Conservation (phyloP, 495 filamentous ascomycete species). For the Hypoxylon intermedium region DNA sequence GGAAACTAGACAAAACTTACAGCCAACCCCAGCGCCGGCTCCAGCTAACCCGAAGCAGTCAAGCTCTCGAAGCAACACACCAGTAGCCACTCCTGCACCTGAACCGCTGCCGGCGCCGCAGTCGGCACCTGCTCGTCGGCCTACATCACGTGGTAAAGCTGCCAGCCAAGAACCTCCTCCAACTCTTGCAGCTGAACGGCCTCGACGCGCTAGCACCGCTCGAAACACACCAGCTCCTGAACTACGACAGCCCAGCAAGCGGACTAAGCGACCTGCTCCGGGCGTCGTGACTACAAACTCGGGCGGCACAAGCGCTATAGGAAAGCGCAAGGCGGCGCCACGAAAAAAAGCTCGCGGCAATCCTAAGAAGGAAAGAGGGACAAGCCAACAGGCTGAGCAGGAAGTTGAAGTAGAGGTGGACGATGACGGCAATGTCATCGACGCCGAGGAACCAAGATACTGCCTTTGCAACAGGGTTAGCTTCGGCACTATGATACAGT, state of each 20-base stretch:
- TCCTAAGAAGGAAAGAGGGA: slow-evolving; percentile 59
- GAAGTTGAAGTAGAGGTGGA: slow-evolving; percentile 62
- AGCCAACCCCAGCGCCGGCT: slow-evolving; percentile 41
- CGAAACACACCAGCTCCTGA: slow-evolving; percentile 64
- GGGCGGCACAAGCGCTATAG: slow-evolving; percentile 75
- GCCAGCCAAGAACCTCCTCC: slow-evolving; percentile 57
- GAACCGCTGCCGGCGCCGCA: slow-evolving; percentile 21
- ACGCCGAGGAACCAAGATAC: slow-evolving; percentile 86
- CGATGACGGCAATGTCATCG: slow-evolving; percentile 77
- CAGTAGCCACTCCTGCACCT: slow-evolving; percentile 26
- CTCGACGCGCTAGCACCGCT: slow-evolving; percentile 63
- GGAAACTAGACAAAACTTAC: slow-evolving; percentile 43
- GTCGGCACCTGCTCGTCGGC: slow-evolving; percentile 41
- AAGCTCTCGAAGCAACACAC: slow-evolving; percentile 30
- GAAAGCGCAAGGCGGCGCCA: slow-evolving; percentile 80
- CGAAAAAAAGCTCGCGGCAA: slow-evolving; percentile 61
- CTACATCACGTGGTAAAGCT: slow-evolving; percentile 57
- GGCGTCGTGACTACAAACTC: slow-evolving; percentile 75
- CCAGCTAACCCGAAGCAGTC: slow-evolving; percentile 44
- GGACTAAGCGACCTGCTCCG: slow-evolving; percentile 75
- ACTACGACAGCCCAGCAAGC: slow-evolving; percentile 53
- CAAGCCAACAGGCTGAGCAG: slow-evolving; percentile 48
- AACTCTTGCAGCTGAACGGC: slow-evolving; percentile 56
- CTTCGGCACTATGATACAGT: slow-evolving; percentile 93
- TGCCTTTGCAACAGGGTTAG: slow-evolving; percentile 92